Base-by-base conservation (phyloP, 306 rosid species). In the Carpinus viminea region DNA sequence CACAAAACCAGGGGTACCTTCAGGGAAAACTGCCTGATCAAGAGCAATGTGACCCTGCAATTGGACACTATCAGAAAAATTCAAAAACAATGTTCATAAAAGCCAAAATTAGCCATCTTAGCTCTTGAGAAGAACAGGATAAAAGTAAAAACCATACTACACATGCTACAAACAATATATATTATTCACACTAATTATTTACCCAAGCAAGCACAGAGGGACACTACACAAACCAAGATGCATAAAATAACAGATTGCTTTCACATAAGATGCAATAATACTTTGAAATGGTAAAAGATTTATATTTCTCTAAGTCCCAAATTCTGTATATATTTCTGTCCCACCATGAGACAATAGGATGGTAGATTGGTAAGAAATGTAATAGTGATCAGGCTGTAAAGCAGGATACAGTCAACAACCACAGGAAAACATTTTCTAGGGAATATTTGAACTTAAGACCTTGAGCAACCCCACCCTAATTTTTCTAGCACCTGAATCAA, bases 11-110 rank as follows among this genome's bases (percentile, higher is more conserved):
- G 99, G 96, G 59, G 94, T 92, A 78, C 87, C 81, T 87, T 95
- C 96, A 57, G 97, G 98, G 82, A 92, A 95, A 68, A 92, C 97
- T 38, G 95, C 82, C 81, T 78, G 90, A 90, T 92, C 98, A 81
- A 95, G 87, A 78, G 98, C 90, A 85, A 92, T 89, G 85, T 95
- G 99, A 43, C 98, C 99, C 99, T 95, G 87, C 75, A 82, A 87
- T 86, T 62, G 76, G 77, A 80, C 47, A 75, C 51, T 81, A 45
- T 75, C 52, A 84, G 72, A 77, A 60, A 80, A 74, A 72, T 62
- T 51, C 61, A 70, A 77, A 74, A 64, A 68, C n/a, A 36, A 24
- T 61, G 48, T 36, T 28, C 73, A 62, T 38, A 36, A 51, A 81
- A 53, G 76, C 68, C 51, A 68, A 80, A 70, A 62, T 61, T 68